Conservation (phyloP, 2,329 filamentous ascomycete species). For the Cylindrodendrum hubeiense region DNA sequence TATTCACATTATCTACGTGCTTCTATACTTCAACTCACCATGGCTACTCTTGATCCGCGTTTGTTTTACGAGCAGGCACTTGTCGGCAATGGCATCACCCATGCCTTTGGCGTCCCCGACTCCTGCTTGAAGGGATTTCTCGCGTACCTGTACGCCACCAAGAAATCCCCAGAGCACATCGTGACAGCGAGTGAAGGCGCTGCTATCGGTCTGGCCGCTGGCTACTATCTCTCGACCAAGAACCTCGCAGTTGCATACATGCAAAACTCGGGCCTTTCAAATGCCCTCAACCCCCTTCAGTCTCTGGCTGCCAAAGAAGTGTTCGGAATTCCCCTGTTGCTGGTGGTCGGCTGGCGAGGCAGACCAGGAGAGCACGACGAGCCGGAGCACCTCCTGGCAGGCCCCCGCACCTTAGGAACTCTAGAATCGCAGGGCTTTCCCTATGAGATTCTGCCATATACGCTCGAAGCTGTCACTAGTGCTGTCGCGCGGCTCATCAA, state of each 20-base stretch:
- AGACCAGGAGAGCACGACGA: constrained; percentile 17
- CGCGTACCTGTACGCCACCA: neutral
- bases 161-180: constrained; percentile 2
- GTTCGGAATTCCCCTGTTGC: constrained; percentile 24
- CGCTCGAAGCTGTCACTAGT: neutral
- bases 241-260: neutral
- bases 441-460: neutral
- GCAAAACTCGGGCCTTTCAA: neutral
- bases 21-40: neutral
- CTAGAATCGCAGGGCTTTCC: constrained; percentile 1
- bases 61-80: neutral
- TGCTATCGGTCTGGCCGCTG: neutral
- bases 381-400: neutral
- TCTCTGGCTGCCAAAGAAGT: constrained; percentile 22
- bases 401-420: neutral
- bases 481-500: neutral
- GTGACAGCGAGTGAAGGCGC: neutral
- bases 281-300: constrained; percentile 18
- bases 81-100: neutral
- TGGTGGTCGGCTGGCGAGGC: constrained; percentile 18
- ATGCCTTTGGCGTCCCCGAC: neutral
- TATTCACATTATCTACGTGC: neutral
- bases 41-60: neutral
- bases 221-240: neutral
- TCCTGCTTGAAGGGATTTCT: neutral